A percentile compares a stretch with the other conserved stretches of the same genome.
These are phyloP conservation scores for Podaxis pistillaris DNA, from an alignment of 768 basidiomycete species.

Conservation along the genomic window DNA sequence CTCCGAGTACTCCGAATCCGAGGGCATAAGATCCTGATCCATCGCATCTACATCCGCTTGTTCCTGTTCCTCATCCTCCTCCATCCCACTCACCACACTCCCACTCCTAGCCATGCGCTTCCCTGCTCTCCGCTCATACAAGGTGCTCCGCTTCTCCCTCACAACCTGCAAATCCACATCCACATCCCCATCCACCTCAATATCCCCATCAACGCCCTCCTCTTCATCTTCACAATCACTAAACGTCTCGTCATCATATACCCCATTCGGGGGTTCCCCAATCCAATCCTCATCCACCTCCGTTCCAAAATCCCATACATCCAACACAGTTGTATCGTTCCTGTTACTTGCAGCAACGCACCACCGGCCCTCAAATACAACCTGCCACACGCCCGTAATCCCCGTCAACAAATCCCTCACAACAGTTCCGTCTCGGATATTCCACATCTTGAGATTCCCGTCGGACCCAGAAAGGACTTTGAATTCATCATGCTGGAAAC, in stretches of 20 bases:
- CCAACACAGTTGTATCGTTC: conserved; percentile 72
- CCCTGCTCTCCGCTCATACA: conserved; percentile 20
- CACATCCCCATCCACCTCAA: not conserved
- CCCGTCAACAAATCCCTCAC: conserved; percentile 88
- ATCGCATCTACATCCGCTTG: conserved; percentile 67
- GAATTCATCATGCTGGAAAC: conserved; percentile 98
- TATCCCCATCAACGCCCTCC: conserved; percentile 41
- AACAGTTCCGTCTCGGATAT: conserved; percentile 81
- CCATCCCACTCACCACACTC: conserved; percentile 12
- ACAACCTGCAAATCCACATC: conserved; percentile 18
- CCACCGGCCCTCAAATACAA: conserved; percentile 91
- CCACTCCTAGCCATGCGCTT: conserved; percentile 14
- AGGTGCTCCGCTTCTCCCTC: conserved; percentile 9
- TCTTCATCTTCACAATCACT: conserved; percentile 42
- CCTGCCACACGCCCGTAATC: conserved; percentile 97
- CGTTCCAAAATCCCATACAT: conserved; percentile 88
- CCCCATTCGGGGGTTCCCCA: conserved; percentile 71
- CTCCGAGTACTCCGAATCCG: conserved; percentile 40
- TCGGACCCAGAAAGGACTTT: conserved; percentile 95
- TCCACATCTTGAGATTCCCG: conserved; percentile 98
- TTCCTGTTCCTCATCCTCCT: conserved; percentile 42
- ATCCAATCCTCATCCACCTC: conserved; percentile 80
- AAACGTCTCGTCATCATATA: conserved; percentile 66
- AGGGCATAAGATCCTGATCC: conserved; percentile 62
- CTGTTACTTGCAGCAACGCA: conserved; percentile 93